Conservation (phyloP, 2,329 filamentous ascomycete species). For the Metarhizium guizhouense region DNA sequence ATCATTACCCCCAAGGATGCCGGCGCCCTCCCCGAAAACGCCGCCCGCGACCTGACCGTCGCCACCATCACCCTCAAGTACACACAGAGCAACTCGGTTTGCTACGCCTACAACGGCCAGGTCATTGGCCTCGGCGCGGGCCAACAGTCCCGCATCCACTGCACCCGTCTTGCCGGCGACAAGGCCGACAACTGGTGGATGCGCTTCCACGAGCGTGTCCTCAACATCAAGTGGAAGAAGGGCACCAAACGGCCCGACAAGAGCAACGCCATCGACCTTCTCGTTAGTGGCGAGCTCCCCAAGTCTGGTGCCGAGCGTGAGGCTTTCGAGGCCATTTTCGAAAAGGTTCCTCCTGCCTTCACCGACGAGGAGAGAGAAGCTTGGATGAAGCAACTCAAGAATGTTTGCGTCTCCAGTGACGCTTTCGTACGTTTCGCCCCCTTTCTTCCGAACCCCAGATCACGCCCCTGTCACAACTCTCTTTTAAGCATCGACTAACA, state of each 20-base stretch:
- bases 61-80: conserved; percentile 98
- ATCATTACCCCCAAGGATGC: conserved; percentile 81
- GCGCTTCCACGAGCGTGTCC: conserved; percentile 85
- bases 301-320: conserved; percentile 75
- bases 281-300: conserved; percentile 85
- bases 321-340: conserved; percentile 82
- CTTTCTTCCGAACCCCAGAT: too few relatives aligned
- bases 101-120: conserved; percentile 91
- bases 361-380: conserved; percentile 73
- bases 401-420: conserved; percentile 85
- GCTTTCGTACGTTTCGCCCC: conserved; percentile 69
- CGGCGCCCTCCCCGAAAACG: conserved; percentile 63
- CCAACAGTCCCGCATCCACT: conserved; percentile 97
- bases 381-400: conserved; percentile 74
- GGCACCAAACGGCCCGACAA: conserved; percentile 94
- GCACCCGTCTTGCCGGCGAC: conserved; percentile 91
- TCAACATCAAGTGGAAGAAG: conserved; percentile 92
- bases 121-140: conserved; percentile 90
- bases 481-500: background rate
- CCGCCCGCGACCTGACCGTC: conserved; percentile 82
- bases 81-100: conserved; percentile 98
- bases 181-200: conserved; percentile 99
- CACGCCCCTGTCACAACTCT: background rate
- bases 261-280: conserved; percentile 93
- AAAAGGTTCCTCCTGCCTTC: conserved; percentile 77